Percentiles rank a stretch among this genome's conserved stretches.
Conservation (phyloP, 495 filamentous ascomycete species). For the Hypoxylon fuscum region DNA sequence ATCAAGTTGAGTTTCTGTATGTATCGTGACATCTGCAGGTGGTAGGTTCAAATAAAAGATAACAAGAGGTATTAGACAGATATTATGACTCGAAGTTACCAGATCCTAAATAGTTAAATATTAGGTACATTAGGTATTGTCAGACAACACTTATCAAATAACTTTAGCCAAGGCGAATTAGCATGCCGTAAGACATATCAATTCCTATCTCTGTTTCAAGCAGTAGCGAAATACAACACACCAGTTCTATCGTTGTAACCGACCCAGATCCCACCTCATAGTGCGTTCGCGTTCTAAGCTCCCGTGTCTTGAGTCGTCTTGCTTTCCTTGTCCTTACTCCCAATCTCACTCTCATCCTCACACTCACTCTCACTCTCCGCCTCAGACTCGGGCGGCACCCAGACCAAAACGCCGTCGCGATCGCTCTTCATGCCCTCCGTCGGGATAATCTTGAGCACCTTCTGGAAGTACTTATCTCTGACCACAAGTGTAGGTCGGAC, state of each 20-base stretch:
- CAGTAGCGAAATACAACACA: not conserved
- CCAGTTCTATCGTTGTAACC: not conserved
- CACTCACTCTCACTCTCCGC: conserved; percentile 37
- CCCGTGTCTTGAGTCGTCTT: not conserved
- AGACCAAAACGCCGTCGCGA: conserved; percentile 75
- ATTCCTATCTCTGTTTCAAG: not conserved
- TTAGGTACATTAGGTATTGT: no score
- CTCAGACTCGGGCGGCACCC: conserved; percentile 63
- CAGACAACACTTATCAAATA: no score
- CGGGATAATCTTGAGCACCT: conserved; percentile 76
- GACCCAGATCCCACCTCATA: not conserved
- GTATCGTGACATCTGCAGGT: no score
- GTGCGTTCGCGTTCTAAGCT: not conserved
- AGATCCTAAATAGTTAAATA: no score
- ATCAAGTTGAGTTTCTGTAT: no score
- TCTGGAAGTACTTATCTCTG: conserved; percentile 89
- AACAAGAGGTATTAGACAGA: no score
- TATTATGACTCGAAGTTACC: no score
- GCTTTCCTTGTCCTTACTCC: not conserved
- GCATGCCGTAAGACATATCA: no score
- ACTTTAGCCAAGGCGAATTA: no score
- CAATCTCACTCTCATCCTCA: conserved; percentile 12
- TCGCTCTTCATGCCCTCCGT: conserved; percentile 76
- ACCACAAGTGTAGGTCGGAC: conserved; percentile 77
- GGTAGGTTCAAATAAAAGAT: no score